These are phyloP conservation scores for Fusarium burgessii DNA, from an alignment of 2,329 filamentous ascomycete species.

Conservation along the genomic window DNA sequence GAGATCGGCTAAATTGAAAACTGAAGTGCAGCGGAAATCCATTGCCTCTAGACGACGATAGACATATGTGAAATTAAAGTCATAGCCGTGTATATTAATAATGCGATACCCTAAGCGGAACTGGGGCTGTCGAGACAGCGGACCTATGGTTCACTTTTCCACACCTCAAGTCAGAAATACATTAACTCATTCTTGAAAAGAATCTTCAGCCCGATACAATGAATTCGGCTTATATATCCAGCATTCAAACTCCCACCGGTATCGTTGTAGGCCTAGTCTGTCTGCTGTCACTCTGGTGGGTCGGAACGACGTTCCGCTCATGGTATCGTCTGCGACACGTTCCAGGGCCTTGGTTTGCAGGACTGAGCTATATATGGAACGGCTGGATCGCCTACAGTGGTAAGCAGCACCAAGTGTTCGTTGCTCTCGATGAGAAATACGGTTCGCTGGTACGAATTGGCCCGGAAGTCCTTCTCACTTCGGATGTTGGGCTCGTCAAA, in stretches of 20 bases:
- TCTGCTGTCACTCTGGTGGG: neutral
- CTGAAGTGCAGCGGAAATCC: accelerated
- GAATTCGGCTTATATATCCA: neutral
- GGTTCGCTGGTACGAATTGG: slow-evolving; percentile 9
- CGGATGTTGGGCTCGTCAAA: slow-evolving; percentile 1
- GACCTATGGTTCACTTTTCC: no score
- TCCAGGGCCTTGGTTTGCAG: neutral
- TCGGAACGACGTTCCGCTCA: neutral
- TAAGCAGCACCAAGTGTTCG: neutral
- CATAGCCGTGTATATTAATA: accelerated
- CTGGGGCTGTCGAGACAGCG: accelerated
- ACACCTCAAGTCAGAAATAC: neutral
- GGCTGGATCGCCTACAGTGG: neutral
- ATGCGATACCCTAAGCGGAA: accelerated
- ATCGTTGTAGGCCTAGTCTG: accelerated
- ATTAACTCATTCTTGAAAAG: neutral
- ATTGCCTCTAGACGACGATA: accelerated
- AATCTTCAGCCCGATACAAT: accelerated
- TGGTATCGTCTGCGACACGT: slow-evolving; percentile 7
- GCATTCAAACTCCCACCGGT: accelerated
- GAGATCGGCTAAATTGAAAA: neutral
- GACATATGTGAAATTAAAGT: accelerated
- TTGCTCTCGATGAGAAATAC: neutral
- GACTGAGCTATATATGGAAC: slow-evolving; percentile 10
- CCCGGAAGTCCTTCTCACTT: neutral